A percentile compares a stretch with the other conserved stretches of the same genome.
These are phyloP conservation scores for Clitocybe nebularis DNA, from an alignment of 1,284 basidiomycete species.

Conservation along the genomic window DNA sequence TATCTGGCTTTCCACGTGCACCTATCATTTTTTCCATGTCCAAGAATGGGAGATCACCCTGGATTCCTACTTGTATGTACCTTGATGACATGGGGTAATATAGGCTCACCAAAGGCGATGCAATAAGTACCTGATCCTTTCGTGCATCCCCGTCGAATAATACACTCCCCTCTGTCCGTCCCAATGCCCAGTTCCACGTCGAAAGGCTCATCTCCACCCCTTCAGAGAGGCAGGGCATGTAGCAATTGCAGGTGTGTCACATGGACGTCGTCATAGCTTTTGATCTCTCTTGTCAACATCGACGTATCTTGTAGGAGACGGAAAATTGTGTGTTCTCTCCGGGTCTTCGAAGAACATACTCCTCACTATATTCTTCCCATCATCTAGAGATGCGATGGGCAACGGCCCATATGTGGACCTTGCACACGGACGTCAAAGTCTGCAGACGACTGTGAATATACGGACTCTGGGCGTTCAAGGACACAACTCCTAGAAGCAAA, in stretches of 20 bases:
- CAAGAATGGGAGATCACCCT: not conserved
- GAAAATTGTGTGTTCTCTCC: slow-evolving; percentile 7
- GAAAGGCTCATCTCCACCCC: slow-evolving; percentile 18
- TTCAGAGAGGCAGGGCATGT: slow-evolving; percentile 39
- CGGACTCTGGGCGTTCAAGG: slow-evolving; percentile 36
- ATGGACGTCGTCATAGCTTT: not conserved
- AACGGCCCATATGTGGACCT: slow-evolving; percentile 38
- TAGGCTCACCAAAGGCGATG: too few relatives aligned
- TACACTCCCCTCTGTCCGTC: not conserved
- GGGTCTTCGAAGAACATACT: too few relatives aligned
- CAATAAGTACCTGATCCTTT: not conserved
- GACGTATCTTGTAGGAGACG: slow-evolving; percentile 37
- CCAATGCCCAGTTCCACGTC: slow-evolving; percentile 16
- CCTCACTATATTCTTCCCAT: slow-evolving; percentile 1
- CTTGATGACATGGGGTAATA: not conserved
- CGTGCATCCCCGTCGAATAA: not conserved
- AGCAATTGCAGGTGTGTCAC: slow-evolving; percentile 37
- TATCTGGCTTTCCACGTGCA: too few relatives aligned
- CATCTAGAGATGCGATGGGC: slow-evolving; percentile 40
- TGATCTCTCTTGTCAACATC: not conserved
- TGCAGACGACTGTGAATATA: slow-evolving; percentile 38
- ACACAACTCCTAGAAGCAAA: slow-evolving; percentile 40
- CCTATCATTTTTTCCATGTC: not conserved
- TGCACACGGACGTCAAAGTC: slow-evolving; percentile 35
- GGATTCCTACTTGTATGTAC: not conserved